phyloP scores from a whole-genome alignment of 805 yeast species.

The Metahyphopichia silvanorum region DNA sequence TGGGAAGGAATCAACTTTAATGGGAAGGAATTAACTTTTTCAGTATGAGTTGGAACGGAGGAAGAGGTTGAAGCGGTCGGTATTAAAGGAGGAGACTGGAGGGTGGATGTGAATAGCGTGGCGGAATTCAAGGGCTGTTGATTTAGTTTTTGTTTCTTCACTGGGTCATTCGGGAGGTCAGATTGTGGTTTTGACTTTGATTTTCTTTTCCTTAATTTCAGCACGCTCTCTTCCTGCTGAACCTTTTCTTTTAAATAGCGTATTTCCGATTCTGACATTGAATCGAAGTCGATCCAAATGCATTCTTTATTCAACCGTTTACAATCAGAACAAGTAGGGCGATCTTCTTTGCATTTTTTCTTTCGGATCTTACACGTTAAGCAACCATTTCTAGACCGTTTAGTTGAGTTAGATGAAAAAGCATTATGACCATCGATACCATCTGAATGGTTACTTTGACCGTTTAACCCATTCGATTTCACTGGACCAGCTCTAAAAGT shows the following conservation, averaged over 20 bases:
- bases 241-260: conserved; percentile 32
- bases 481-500: too few relatives aligned
- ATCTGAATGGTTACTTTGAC: too few relatives aligned
- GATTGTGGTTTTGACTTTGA: conserved; percentile 5
- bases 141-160: too few relatives aligned
- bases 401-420: conserved; percentile 17
- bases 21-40: too few relatives aligned
- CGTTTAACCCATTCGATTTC: too few relatives aligned
- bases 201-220: conserved; percentile 41
- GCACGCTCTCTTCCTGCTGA: conserved; percentile 34
- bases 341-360: conserved; percentile 52
- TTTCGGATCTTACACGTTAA: conserved; percentile 65
- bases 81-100: too few relatives aligned
- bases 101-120: too few relatives aligned
- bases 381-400: conserved; percentile 58
- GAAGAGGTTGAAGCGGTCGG: too few relatives aligned
- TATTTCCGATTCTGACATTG: conserved; percentile 41
- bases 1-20: too few relatives aligned
- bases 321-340: conserved; percentile 53
- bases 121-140: too few relatives aligned
- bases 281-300: conserved; percentile 41
- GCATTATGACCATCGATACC: neutral
- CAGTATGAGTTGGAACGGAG: too few relatives aligned
- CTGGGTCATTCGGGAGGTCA: neutral
- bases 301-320: conserved; percentile 43